Evolutionary conservation across 495 filamentous ascomycete genomes (phyloP).

Genomic region (Chaetomidium leptoderma): DNA sequence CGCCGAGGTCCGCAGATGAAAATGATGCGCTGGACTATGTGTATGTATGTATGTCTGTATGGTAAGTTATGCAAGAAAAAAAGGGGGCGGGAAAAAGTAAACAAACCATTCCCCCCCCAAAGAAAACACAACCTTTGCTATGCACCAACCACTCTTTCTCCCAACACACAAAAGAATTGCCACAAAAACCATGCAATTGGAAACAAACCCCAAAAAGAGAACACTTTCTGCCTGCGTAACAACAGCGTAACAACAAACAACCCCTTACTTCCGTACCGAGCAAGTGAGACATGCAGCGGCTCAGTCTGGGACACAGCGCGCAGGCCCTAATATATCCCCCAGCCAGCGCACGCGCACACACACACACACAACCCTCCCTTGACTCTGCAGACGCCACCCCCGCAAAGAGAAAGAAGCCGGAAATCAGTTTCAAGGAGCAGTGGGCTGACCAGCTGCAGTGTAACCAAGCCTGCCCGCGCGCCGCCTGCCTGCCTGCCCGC

Average conservation of each 20-base stretch:
- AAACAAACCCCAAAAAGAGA: no score
- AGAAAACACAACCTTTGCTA: neutral
- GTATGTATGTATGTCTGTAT: neutral
- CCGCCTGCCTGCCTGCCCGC: neutral
- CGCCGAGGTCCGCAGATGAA: no score
- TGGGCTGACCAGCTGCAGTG: neutral
- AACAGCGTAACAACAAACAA: no score
- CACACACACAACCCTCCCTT: neutral
- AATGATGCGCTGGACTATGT: no score
- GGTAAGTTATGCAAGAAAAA: neutral
- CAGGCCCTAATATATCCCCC: neutral
- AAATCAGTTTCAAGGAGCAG: no score
- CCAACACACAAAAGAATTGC: no score
- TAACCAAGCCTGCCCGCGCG: neutral
- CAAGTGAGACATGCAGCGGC: neutral
- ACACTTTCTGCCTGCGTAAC: no score
- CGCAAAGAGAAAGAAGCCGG: no score
- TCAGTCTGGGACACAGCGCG: neutral
- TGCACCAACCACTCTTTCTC: no score
- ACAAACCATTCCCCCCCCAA: neutral
- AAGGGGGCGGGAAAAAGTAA: neutral
- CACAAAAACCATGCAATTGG: no score
- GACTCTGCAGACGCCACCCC: neutral
- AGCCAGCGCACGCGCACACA: no score
- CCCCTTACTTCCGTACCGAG: neutral